A percentile compares a stretch with the other conserved stretches of the same genome.
Conservation (phyloP, 2,329 filamentous ascomycete genomes). For the Ophiosphaerella korrae region DNA sequence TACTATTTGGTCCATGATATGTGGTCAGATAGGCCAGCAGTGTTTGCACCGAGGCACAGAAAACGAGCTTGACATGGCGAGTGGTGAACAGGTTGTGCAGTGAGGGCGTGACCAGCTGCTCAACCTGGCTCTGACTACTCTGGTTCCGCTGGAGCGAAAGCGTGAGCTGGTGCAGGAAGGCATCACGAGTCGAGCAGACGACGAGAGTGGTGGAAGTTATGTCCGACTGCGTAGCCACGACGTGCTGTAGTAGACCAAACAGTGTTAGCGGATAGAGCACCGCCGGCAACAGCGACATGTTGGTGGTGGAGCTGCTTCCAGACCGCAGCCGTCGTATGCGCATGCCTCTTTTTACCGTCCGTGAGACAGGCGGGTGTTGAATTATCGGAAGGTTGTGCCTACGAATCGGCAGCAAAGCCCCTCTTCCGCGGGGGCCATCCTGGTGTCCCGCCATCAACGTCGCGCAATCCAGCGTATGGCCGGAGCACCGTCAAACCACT, state of each 20-base stretch:
- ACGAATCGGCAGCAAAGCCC: slow-evolving; percentile 7
- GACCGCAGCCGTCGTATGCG: slow-evolving; percentile 13
- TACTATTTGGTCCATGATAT: slow-evolving; percentile 13
- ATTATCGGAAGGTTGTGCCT: background rate
- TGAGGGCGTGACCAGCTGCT: slow-evolving; percentile 63
- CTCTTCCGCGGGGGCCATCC: slow-evolving; percentile 9
- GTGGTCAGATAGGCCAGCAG: slow-evolving; percentile 76
- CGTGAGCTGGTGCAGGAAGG: slow-evolving; percentile 67
- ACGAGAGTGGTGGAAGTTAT: slow-evolving; percentile 70
- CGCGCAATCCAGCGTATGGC: slow-evolving; percentile 17
- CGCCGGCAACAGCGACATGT: slow-evolving; percentile 34
- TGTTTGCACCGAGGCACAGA: slow-evolving; percentile 75
- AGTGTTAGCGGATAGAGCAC: slow-evolving; percentile 49
- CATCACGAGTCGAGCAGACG: slow-evolving; percentile 68
- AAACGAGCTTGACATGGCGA: slow-evolving; percentile 70
- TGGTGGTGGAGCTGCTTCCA: slow-evolving; percentile 1
- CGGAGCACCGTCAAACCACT: slow-evolving; percentile 4
- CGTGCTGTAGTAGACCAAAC: slow-evolving; percentile 63
- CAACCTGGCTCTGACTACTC: slow-evolving; percentile 12
- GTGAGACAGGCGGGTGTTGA: background rate
- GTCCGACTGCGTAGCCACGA: slow-evolving; percentile 57
- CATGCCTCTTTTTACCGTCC: slow-evolving; percentile 7
- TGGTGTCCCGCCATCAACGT: slow-evolving; percentile 8
- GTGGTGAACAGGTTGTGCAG: slow-evolving; percentile 72
- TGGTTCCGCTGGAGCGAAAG: slow-evolving; percentile 50